Evolutionary conservation across 1,284 basidiomycete genomes (phyloP).

Genomic region (Spongispora temasekensis): DNA sequence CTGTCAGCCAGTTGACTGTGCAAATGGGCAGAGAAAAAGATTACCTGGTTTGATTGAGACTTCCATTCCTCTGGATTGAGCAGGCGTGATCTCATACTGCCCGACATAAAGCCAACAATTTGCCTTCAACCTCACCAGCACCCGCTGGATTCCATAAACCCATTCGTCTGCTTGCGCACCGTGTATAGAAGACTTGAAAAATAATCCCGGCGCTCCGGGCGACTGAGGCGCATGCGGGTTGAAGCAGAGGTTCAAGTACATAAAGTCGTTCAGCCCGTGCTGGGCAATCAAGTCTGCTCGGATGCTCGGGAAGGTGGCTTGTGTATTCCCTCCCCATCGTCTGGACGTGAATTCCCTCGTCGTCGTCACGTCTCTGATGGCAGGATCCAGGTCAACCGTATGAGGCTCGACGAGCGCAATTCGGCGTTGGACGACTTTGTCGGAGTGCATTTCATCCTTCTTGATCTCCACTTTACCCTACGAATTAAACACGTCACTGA

Average conservation of each 20-base stretch:
- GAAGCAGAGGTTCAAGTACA: conserved; percentile 36
- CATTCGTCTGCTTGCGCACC: conserved; percentile 2
- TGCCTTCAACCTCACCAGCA: conserved; percentile 23
- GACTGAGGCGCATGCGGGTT: conserved; percentile 41
- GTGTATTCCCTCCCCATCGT: conserved; percentile 37
- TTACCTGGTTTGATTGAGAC: conserved; percentile 22
- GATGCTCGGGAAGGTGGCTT: conserved; percentile 35
- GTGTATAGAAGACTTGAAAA: conserved; percentile 21
- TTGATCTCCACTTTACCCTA: conserved; percentile 18
- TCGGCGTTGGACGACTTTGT: conserved; percentile 20
- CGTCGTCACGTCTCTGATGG: conserved; percentile 19
- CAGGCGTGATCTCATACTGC: conserved; percentile 26
- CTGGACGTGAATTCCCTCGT: conserved; percentile 35
- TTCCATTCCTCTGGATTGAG: conserved; percentile 31
- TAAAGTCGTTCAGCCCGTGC: conserved; percentile 37
- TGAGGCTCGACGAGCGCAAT: conserved; percentile 6
- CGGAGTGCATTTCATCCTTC: conserved; percentile 23
- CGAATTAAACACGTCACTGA: neutral
- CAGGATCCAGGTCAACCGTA: conserved; percentile 14
- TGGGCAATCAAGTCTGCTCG: conserved; percentile 18
- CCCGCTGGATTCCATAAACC: conserved; percentile 1
- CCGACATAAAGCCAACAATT: conserved; percentile 34
- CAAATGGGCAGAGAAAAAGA: too few species aligned
- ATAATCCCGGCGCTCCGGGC: conserved; percentile 40
- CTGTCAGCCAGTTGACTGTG: too few species aligned